These are phyloP conservation scores for Yarrowia galli DNA, from an alignment of 1,139 yeast genomes.

Conservation along the genomic window DNA sequence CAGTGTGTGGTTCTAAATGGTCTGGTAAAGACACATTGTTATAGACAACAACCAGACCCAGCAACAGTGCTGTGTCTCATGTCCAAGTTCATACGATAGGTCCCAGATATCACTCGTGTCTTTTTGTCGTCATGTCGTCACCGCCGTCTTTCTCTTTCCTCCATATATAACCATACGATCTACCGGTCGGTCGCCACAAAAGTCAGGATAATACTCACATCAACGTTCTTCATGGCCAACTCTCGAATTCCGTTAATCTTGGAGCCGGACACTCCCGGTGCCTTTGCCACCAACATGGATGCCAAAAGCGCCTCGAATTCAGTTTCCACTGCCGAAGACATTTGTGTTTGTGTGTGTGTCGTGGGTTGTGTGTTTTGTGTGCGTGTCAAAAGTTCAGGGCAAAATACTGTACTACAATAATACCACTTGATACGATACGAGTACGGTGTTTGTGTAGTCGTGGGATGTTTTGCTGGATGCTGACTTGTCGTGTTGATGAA, in stretches of 20 bases:
- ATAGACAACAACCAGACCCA: not conserved
- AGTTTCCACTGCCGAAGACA: slow-evolving; percentile 35
- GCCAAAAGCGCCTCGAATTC: slow-evolving; percentile 70
- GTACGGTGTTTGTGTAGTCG: slow-evolving; percentile 32
- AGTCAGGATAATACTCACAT: slow-evolving; percentile 45
- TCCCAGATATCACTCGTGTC: slow-evolving; percentile 6
- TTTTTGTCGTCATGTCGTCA: not conserved
- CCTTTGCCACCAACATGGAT: slow-evolving; percentile 57
- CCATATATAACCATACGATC: slow-evolving; percentile 25
- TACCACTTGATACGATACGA: slow-evolving; percentile 38
- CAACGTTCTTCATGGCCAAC: slow-evolving; percentile 73
- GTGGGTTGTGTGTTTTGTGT: not conserved
- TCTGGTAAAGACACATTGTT: not conserved
- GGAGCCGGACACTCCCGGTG: slow-evolving; percentile 95
- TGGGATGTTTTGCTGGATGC: slow-evolving; percentile 1
- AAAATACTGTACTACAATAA: slow-evolving; percentile 36
- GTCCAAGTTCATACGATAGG: slow-evolving; percentile 6
- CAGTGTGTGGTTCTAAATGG: not conserved
- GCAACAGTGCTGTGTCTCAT: too few relatives aligned
- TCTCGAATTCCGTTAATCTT: slow-evolving; percentile 88
- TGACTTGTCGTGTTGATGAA: slow-evolving; percentile 11
- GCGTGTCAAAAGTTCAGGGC: not conserved
- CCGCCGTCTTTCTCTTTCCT: not conserved
- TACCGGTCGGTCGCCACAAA: slow-evolving; percentile 15
- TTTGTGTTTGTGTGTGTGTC: slow-evolving; percentile 17